These are phyloP conservation scores for Ramaria sp. DNA, from an alignment of 768 basidiomycete species.

Conservation along the genomic window DNA sequence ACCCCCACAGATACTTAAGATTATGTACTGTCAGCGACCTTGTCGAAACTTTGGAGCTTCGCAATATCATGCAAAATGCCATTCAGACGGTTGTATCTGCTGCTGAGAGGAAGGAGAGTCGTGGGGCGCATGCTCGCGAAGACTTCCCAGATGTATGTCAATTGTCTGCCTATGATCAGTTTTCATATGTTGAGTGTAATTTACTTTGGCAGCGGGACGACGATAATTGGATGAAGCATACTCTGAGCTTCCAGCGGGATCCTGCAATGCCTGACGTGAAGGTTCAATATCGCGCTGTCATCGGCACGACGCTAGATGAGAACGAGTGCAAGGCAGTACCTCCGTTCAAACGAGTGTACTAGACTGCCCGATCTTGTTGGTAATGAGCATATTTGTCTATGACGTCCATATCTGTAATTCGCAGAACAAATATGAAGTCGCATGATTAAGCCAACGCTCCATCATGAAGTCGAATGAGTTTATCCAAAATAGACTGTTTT, in stretches of 20 bases:
- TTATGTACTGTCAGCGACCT: constrained; percentile 54
- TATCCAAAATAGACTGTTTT: too few species aligned
- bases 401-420: neutral
- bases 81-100: constrained; percentile 92
- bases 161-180: neutral
- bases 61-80: constrained; percentile 91
- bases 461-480: too few species aligned
- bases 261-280: constrained; percentile 68
- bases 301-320: constrained; percentile 81
- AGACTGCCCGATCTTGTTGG: neutral
- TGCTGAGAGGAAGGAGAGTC: constrained; percentile 91
- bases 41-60: constrained; percentile 92
- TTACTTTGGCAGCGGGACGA: constrained; percentile 66
- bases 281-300: constrained; percentile 84
- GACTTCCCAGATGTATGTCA: constrained; percentile 78
- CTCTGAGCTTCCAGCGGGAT: constrained; percentile 87
- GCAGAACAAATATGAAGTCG: neutral
- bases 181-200: constrained; percentile 1
- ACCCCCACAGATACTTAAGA: neutral
- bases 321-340: constrained; percentile 95
- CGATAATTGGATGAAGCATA: constrained; percentile 28
- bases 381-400: too few species aligned
- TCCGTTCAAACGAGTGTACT: constrained; percentile 93
- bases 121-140: constrained; percentile 97
- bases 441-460: too few species aligned